phyloP scores from a whole-genome alignment of 768 basidiomycete species.

The Lactifluus subvellereus region DNA sequence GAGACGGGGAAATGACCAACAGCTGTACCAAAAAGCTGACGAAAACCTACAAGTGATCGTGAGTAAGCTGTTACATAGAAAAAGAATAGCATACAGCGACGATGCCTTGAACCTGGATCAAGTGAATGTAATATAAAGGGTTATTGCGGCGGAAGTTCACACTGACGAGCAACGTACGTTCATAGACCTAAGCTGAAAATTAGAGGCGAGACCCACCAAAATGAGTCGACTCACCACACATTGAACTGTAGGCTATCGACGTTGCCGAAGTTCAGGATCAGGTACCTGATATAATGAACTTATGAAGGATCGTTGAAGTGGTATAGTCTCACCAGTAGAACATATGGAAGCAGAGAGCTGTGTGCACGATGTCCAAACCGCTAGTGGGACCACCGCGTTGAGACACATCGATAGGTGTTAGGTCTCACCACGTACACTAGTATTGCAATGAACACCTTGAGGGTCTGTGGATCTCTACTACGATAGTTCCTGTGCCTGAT shows the following conservation, averaged over 20 bases:
- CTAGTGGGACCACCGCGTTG: slow-evolving; percentile 24
- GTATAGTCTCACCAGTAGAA: slow-evolving; percentile 40
- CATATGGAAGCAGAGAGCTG: slow-evolving; percentile 39
- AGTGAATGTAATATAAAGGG: not conserved
- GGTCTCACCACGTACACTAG: not conserved
- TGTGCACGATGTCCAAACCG: slow-evolving; percentile 40
- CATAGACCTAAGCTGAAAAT: slow-evolving; percentile 18
- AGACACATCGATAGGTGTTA: too few relatives aligned
- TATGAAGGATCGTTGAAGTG: not conserved
- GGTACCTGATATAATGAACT: slow-evolving; percentile 34
- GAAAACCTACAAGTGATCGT: not conserved
- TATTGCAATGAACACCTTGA: not conserved
- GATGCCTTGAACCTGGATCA: not conserved
- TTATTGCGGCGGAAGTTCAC: slow-evolving; percentile 23
- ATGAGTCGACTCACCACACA: slow-evolving; percentile 35
- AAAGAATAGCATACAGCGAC: not conserved
- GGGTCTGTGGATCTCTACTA: not conserved
- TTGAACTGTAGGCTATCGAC: slow-evolving; percentile 33
- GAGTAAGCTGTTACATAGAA: too few relatives aligned
- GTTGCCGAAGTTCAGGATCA: slow-evolving; percentile 42
- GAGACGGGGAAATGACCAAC: not conserved
- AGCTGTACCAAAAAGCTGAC: not conserved
- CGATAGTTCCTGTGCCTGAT: not conserved
- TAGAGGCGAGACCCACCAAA: not conserved
- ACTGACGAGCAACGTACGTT: slow-evolving; percentile 20